A percentile compares a stretch with the other conserved stretches of the same genome.
These are phyloP conservation scores for Aspergillus nomiae DNA, from an alignment of 2,329 filamentous ascomycete genomes.

Conservation along the genomic window DNA sequence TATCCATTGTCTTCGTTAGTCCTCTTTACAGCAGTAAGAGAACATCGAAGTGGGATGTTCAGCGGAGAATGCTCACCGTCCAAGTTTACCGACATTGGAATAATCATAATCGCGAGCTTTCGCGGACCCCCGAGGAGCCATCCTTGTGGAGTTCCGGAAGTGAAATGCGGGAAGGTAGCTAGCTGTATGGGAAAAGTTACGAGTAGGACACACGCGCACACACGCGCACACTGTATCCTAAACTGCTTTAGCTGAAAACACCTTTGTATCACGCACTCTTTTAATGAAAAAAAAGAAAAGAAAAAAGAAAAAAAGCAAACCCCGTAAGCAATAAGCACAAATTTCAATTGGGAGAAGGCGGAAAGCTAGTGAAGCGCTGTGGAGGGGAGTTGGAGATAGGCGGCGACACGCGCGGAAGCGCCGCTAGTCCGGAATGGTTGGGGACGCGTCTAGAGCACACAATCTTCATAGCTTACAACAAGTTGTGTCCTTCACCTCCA, in stretches of 20 bases:
- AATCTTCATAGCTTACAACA: background rate
- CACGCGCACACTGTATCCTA: background rate
- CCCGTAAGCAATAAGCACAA: background rate
- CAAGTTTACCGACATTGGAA: slow-evolving; percentile 50
- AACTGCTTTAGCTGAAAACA: background rate
- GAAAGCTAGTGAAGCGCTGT: slow-evolving; percentile 12
- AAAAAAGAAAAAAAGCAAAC: background rate
- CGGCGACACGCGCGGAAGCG: slow-evolving; percentile 24
- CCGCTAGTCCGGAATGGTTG: slow-evolving; percentile 38
- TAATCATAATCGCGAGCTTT: slow-evolving; percentile 51
- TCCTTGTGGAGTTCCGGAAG: slow-evolving; percentile 25
- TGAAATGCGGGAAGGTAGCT: slow-evolving; percentile 7
- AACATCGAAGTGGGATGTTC: slow-evolving; percentile 1
- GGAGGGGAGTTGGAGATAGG: slow-evolving; percentile 26
- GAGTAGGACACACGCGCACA: background rate
- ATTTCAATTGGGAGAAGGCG: background rate
- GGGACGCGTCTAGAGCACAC: slow-evolving; percentile 32
- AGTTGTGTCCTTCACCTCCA: background rate
- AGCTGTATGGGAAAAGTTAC: slow-evolving; percentile 1
- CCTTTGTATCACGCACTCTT: background rate
- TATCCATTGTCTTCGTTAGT: slow-evolving; percentile 20
- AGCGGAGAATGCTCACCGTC: slow-evolving; percentile 40
- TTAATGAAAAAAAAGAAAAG: background rate
- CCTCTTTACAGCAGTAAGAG: slow-evolving; percentile 5
- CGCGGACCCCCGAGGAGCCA: slow-evolving; percentile 42